Base-by-base conservation (phyloP, 805 yeast species). In the Crinitomyces ghanaensis region DNA sequence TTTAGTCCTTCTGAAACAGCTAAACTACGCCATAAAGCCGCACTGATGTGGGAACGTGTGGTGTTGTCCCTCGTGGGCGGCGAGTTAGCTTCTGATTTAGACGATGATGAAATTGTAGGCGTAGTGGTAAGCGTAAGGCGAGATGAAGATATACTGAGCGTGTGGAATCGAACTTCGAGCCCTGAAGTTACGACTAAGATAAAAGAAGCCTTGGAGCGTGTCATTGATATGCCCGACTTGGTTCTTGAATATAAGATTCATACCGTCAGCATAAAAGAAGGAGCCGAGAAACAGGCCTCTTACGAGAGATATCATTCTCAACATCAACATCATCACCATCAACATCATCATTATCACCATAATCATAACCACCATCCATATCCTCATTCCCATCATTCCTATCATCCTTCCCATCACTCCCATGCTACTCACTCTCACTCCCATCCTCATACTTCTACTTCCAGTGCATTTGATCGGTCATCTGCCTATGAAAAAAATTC, bases 121-220 rank as follows among this genome's bases (percentile, higher is more conserved):
- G 49, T 74, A 21, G 77, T 71, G 13, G 59, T 75, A 34, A 67
- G 76, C 48, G 67, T 71, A 11, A 63, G 80, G 30, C 63, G 65
- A 22, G 77, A 72, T 39, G 79, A 72, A 39, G 74, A 70, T 43
- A 66, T 72, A 23, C 59, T 76, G 34, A 60, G 71, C 36, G 60
- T 76, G 31, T 76, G 84, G 84, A 75, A 74, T 53, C 62, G 68
- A 14, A 39, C 40, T 4, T 50, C 50, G 6, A 36, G 36, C 25
- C 41, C 50, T 31, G 68, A 69, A 45, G 36, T 43, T 18, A 44
- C 40, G 15, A 37, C 36, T 20, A 37, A 42, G 29, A 39, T 53
- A 19, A 36, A 42, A 26, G 45, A 38, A 14, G 48, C 43, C 2
- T 29, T 51, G 26, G 30, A 36, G 28, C 31, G 31, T 9, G 39